Conservation (phyloP, 345 rosid genomes). For the Zanthoxylum bungeanum region DNA sequence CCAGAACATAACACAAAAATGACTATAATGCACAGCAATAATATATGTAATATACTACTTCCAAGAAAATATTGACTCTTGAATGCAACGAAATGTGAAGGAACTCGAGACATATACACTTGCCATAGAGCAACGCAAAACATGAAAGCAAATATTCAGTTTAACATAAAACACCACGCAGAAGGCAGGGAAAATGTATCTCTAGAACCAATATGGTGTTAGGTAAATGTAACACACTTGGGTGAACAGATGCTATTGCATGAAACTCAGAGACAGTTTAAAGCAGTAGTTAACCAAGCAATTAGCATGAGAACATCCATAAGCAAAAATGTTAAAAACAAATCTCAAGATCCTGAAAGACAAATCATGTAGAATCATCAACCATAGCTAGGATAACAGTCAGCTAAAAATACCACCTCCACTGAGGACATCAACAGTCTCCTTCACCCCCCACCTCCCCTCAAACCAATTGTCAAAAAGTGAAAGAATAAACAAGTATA, state of each 20-base stretch:
- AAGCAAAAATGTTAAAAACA: not conserved
- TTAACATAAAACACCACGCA: not conserved
- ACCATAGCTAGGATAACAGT: not conserved
- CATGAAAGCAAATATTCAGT: not conserved
- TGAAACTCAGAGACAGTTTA: too few relatives aligned
- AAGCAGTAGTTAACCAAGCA: too few relatives aligned
- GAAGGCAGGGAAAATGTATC: not conserved
- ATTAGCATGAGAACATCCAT: too few relatives aligned
- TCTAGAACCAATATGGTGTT: not conserved
- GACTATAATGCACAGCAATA: not conserved
- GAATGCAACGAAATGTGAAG: not conserved
- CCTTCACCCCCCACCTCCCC: conserved; percentile 5
- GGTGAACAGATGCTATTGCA: not conserved
- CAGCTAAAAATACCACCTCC: not conserved
- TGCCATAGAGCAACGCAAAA: not conserved
- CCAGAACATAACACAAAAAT: not conserved
- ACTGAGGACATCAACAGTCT: not conserved
- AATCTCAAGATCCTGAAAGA: not conserved
- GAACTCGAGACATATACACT: not conserved
- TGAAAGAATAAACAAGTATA: conserved; percentile 22
- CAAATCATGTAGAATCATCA: not conserved
- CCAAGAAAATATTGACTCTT: not conserved
- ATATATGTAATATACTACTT: not conserved
- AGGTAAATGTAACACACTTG: not conserved
- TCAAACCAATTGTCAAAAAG: conserved; percentile 10